Percentiles rank a stretch among this genome's conserved stretches.
Conservation (phyloP, 192 early-diverging fungal species). For the Piromyces finnis region DNA sequence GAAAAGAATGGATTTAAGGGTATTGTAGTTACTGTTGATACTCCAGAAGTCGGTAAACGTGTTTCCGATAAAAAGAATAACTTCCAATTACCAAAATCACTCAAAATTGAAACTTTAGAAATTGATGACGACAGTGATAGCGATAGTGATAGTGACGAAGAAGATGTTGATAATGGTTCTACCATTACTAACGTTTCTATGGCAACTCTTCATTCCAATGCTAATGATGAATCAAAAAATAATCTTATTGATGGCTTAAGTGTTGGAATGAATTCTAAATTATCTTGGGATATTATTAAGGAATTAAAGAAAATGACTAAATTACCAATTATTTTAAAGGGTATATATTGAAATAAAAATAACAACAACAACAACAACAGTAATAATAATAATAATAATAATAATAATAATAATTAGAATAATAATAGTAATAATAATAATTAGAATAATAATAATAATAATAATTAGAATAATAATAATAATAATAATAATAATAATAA, state of each 20-base stretch:
- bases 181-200: background rate
- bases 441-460: too few relatives aligned
- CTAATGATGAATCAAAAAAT: background rate
- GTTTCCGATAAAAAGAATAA: background rate
- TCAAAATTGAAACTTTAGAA: background rate
- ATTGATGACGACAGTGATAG: background rate
- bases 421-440: too few relatives aligned
- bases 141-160: background rate
- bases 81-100: background rate
- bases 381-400: too few relatives aligned
- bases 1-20: background rate
- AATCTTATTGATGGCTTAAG: background rate
- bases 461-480: too few relatives aligned
- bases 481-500: too few relatives aligned
- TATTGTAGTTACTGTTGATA: background rate
- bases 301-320: background rate
- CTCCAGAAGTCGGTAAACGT: background rate
- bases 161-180: background rate
- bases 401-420: too few relatives aligned
- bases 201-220: background rate
- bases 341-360: background rate
- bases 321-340: background rate
- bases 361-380: too few relatives aligned
- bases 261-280: background rate
- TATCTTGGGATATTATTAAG: background rate